phyloP scores from a whole-genome alignment of 2,329 filamentous ascomycete species.

The Trichoderma lentiforme region DNA sequence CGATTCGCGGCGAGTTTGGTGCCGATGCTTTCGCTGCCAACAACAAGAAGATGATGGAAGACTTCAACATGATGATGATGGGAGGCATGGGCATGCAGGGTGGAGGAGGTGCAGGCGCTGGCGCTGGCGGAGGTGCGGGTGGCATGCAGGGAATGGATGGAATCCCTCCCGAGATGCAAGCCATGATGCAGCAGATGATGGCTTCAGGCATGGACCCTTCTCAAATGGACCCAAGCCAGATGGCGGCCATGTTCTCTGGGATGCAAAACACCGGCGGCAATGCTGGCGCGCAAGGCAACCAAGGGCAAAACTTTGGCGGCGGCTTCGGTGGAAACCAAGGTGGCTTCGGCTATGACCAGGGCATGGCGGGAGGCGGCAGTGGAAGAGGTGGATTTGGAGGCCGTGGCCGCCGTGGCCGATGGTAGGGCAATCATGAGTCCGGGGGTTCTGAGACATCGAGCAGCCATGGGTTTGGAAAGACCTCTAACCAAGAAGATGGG shows the following conservation, averaged over 20 bases:
- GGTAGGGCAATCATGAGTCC: constrained; percentile 21
- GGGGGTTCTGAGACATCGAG: not conserved
- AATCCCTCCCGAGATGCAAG: constrained; percentile 64
- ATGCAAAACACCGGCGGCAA: constrained; percentile 49
- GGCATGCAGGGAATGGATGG: constrained; percentile 58
- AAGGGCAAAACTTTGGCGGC: constrained; percentile 50
- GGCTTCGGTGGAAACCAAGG: constrained; percentile 53
- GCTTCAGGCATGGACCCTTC: constrained; percentile 61
- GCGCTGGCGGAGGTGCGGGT: constrained; percentile 30
- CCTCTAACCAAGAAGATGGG: not conserved
- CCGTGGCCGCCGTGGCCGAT: constrained; percentile 31
- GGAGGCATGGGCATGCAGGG: constrained; percentile 49
- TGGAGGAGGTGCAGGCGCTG: constrained; percentile 30
- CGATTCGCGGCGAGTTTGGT: constrained; percentile 70
- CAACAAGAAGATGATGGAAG: constrained; percentile 76
- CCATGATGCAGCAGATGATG: constrained; percentile 71
- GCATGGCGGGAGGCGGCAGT: constrained; percentile 41
- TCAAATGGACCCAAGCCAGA: constrained; percentile 60
- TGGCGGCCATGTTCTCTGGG: constrained; percentile 58
- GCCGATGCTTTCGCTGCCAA: constrained; percentile 60
- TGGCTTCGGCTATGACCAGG: constrained; percentile 49
- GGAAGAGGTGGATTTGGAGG: constrained; percentile 29
- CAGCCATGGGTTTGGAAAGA: not conserved
- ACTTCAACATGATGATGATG: constrained; percentile 68
- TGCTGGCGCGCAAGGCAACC: constrained; percentile 46